Base-by-base conservation (phyloP, 805 yeast species). In the Teunomyces stri region DNA sequence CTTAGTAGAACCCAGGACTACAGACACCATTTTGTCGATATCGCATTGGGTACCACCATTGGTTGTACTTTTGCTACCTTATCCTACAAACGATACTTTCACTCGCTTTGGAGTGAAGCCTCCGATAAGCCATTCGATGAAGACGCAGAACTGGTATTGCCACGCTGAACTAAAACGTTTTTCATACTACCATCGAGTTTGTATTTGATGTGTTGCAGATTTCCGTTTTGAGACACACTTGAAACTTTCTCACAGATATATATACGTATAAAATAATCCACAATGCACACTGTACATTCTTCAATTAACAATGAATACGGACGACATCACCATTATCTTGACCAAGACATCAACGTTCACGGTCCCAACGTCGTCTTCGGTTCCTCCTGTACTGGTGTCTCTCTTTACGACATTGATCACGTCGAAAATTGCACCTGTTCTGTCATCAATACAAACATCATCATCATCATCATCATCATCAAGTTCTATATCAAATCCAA, bases 1-100 rank as follows among this genome's bases (percentile, higher is more conserved):
- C 57, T 68, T 36, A 55, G 62, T 31, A 52, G 73, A 46, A 58
- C 67, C 22, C 67, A 66, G 48, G 73, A 69, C 44, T 66, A 69
- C 51, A 56, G 73, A 42, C 74, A 69, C 50, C 74, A 69, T 48
- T 61, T 64, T 33, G 50, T 57, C 20, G 74, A 69, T 45, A 56
- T 68, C 7, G 16, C 57, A 4, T 51, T 66, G 43, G 74, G 74
- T 2, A 52, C 57, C 16, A 18, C 43, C 15, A 52, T 69, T 22
- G 74, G 74, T 2, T 50, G 54, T 13, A 29, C 49, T 2, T 44
- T 54, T 20, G 62, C 66, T 4, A 22, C 42, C n/a, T 25, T 48
- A n/a, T 3, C 30, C 18, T 51, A 55, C 43, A 25, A 20, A 4
- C 34, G 56, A 10, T 52, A 45, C 47, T 52, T 48, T 35, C 46